These are phyloP conservation scores for Aureobasidium namibiae DNA, from an alignment of 2,329 filamentous ascomycete genomes.

Conservation along the genomic window DNA sequence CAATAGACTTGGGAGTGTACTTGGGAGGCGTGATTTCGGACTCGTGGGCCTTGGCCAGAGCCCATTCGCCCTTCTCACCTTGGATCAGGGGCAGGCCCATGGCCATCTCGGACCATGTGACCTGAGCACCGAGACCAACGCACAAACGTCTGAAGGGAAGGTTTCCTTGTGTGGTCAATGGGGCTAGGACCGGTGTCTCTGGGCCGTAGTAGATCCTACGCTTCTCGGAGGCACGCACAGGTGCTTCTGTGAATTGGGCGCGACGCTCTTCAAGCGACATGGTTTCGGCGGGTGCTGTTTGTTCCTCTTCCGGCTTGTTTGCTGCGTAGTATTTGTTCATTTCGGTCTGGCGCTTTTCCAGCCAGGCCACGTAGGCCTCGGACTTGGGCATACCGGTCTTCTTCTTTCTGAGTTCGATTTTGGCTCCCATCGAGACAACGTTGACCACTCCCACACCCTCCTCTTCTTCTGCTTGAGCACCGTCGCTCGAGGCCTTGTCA, in stretches of 20 bases:
- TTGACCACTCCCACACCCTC: conserved; percentile 63
- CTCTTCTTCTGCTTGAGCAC: conserved; percentile 18
- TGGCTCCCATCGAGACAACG: conserved; percentile 58
- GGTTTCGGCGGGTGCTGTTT: conserved; percentile 28
- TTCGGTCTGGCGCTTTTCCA: conserved; percentile 53
- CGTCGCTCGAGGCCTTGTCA: conserved; percentile 30
- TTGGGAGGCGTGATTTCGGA: conserved; percentile 68
- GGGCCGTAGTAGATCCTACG: conserved; percentile 85
- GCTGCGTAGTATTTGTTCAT: conserved; percentile 20
- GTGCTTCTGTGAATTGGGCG: conserved; percentile 76
- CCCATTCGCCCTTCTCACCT: conserved; percentile 88
- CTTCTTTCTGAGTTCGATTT: conserved; percentile 67
- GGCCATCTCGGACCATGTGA: conserved; percentile 98
- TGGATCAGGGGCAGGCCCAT: conserved; percentile 84
- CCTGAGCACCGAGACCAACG: conserved; percentile 76
- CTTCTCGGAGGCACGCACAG: conserved; percentile 87
- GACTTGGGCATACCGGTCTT: conserved; percentile 62
- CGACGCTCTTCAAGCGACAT: conserved; percentile 57
- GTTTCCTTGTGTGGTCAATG: conserved; percentile 93
- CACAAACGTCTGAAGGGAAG: conserved; percentile 88
- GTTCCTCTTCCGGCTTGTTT: conserved; percentile 18
- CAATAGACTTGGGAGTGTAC: conserved; percentile 51
- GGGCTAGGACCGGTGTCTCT: conserved; percentile 88
- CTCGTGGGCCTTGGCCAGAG: conserved; percentile 84
- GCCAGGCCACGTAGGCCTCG: conserved; percentile 69